A percentile compares a stretch with the other conserved stretches of the same genome.
Conservation (phyloP, 2,329 filamentous ascomycete species). For the Cytospora mali region DNA sequence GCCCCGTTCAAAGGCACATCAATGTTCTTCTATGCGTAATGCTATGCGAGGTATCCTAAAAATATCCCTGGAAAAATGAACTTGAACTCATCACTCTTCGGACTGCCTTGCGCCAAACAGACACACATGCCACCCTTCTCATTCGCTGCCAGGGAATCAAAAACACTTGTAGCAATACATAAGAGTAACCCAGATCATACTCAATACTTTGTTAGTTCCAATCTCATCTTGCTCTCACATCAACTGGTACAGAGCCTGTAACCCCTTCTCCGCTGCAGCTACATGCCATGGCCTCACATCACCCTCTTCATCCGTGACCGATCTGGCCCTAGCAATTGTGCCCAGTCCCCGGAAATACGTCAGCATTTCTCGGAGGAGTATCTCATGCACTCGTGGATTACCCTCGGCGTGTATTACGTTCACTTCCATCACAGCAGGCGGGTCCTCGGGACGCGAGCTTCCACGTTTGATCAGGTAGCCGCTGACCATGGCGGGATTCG, state of each 20-base stretch:
- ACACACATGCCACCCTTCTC: background rate
- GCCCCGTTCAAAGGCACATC: background rate
- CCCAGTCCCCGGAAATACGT: constrained; percentile 69
- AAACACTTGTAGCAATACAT: background rate
- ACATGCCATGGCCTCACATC: constrained; percentile 79
- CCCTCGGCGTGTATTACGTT: constrained; percentile 63
- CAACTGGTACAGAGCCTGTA: constrained; percentile 64
- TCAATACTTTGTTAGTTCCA: background rate
- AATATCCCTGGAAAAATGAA: background rate
- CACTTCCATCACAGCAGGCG: constrained; percentile 64
- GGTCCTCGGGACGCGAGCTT: constrained; percentile 57
- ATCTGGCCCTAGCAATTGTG: constrained; percentile 68
- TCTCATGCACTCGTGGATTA: constrained; percentile 59
- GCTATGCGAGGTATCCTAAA: constrained; percentile 21
- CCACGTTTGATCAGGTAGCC: constrained; percentile 69
- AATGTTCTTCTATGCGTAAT: constrained; percentile 15
- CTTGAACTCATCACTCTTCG: constrained; percentile 6
- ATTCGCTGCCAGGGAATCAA: background rate
- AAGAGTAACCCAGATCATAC: background rate
- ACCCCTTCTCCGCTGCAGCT: constrained; percentile 69
- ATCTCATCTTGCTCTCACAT: constrained; percentile 50
- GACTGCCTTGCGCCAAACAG: constrained; percentile 12
- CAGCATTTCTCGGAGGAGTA: constrained; percentile 70
- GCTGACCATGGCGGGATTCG: constrained; percentile 61
- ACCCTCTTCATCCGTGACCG: constrained; percentile 58